These are phyloP conservation scores for Calocybe gangraenosa DNA, from an alignment of 768 basidiomycete genomes.

Conservation along the genomic window DNA sequence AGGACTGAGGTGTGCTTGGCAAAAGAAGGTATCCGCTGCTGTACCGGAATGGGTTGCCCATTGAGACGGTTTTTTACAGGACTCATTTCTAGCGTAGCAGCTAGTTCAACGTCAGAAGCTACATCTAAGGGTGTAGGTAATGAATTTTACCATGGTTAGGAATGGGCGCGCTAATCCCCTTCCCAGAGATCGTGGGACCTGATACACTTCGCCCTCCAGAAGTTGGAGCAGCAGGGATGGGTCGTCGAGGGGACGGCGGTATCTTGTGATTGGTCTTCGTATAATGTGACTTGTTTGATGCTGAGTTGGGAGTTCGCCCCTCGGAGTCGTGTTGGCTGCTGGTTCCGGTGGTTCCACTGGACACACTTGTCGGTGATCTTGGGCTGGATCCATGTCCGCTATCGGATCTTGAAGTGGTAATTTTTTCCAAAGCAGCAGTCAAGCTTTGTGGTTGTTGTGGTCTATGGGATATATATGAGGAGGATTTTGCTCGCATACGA, in stretches of 20 bases:
- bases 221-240: conserved; percentile 34
- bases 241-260: conserved; percentile 42
- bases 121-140: conserved; percentile 1
- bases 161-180: conserved; percentile 65
- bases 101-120: conserved; percentile 27
- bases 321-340: conserved; percentile 16
- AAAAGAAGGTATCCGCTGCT: conserved; percentile 29
- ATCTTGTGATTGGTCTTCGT: conserved; percentile 21
- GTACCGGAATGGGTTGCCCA: conserved; percentile 61
- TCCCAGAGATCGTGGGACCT: conserved; percentile 50
- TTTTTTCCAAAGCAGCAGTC: conserved; percentile 65
- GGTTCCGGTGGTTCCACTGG: conserved; percentile 19
- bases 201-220: conserved; percentile 28
- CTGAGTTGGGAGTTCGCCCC: conserved; percentile 18
- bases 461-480: conserved; percentile 50
- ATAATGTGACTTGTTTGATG: conserved; percentile 25
- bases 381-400: conserved; percentile 27
- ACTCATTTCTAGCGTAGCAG: conserved; percentile 69
- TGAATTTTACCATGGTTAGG: conserved; percentile 57
- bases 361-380: conserved; percentile 21
- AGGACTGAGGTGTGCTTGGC: conserved; percentile 30
- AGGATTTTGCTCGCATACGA: conserved; percentile 49
- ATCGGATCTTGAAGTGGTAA: conserved; percentile 43
- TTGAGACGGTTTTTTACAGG: conserved; percentile 64
- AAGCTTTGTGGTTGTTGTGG: conserved; percentile 66